Base-by-base conservation (phyloP, 768 basidiomycete genomes). In the Chlorophyllum brunneum region DNA sequence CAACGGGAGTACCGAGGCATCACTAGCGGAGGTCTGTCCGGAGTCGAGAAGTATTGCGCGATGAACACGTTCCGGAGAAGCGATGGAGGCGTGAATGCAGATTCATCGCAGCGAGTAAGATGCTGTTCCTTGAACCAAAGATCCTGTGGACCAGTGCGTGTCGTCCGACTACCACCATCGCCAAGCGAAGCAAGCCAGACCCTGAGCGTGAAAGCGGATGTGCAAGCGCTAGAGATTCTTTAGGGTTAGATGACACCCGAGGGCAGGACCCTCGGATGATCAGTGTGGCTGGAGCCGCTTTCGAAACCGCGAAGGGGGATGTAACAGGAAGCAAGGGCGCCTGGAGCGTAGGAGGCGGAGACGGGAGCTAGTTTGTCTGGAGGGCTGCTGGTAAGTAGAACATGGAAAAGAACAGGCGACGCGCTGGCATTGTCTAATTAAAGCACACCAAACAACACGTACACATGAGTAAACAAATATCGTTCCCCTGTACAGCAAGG, bases 191-290 rank as follows among this genome's bases (percentile, higher is more conserved):
- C 34, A 53, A 53, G 9, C 24, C 8, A 18, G 31, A 15, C 36
- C 38, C 44, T 20, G 43, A 46, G 43, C 34, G 30, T 30, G 30
- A 44, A 30, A 27, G 37, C 7, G 36, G 29, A 27, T 39, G 37
- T 36, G 7, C 44, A 33, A 20, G 36, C 27, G 27, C 33, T 10
- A 10, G 5, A 30, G 5, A 29, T 24, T 18, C 26, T 11, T 31
- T 45, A 53, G 51, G 51, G 51, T 53, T 53, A 53, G 51, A 39
- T 53, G 51, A 53, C 37, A 45, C 37, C 44, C 18, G 18, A 46
- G 44, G 43, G 37, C 51, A 24, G 51, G 27, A 52, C 44, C 51
- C 51, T 40, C 18, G 44, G 15, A 24, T 16, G 42, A 22, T 40
- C 43, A 30, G 7, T 53, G 34, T 45, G 43, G 51, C 51, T 53